Evolutionary conservation across 2,329 filamentous ascomycete genomes (phyloP).

Genomic region (Ascochyta lentis): DNA sequence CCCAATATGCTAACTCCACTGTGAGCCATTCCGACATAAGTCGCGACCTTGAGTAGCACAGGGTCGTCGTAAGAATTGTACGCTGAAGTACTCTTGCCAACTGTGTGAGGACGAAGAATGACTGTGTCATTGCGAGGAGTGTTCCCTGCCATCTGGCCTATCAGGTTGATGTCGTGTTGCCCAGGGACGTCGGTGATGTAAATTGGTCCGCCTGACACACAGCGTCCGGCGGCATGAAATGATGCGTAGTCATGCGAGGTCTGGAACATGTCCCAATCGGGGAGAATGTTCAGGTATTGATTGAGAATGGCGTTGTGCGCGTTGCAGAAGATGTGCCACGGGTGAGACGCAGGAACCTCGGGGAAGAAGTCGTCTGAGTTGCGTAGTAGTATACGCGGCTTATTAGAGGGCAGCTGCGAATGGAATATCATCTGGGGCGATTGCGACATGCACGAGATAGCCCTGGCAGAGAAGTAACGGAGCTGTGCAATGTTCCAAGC

Average conservation of each 20-base stretch:
- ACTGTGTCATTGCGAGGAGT: constrained; percentile 77
- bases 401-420: constrained; percentile 78
- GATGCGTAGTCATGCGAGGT: constrained; percentile 72
- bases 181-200: constrained; percentile 93
- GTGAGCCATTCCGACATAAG: constrained; percentile 72
- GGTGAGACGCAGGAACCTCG: constrained; percentile 76
- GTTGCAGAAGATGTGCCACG: constrained; percentile 96
- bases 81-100: constrained; percentile 74
- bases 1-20: constrained; percentile 80
- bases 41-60: constrained; percentile 76
- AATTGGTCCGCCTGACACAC: constrained; percentile 87
- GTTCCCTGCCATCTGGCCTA: constrained; percentile 79
- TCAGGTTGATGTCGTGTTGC: constrained; percentile 75
- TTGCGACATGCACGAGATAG: constrained; percentile 95
- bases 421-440: constrained; percentile 86
- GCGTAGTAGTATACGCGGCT: constrained; percentile 75
- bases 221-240: constrained; percentile 90
- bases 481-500: constrained; percentile 82
- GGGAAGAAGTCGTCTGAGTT: constrained; percentile 96
- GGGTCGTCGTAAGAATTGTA: constrained; percentile 80
- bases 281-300: constrained; percentile 83
- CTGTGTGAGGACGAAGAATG: constrained; percentile 77
- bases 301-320: constrained; percentile 87
- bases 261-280: constrained; percentile 83
- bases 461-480: constrained; percentile 76